Evolutionary conservation across 2,329 filamentous ascomycete species (phyloP).

Genomic region (Neofusicoccum umdonicola): DNA sequence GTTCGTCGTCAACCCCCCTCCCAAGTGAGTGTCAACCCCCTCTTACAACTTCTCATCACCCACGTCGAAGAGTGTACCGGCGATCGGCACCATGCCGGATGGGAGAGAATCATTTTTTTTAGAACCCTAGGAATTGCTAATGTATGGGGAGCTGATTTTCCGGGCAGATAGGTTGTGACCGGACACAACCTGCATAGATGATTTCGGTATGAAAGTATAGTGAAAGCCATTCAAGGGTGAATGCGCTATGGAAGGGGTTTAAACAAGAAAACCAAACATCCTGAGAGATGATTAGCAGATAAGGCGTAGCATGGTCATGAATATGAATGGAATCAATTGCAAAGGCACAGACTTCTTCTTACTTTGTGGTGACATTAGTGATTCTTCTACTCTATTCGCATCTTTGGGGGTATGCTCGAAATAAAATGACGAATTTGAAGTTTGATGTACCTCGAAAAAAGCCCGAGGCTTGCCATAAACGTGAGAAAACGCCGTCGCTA

Average conservation of each 20-base stretch:
- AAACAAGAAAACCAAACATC: not conserved
- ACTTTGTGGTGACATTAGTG: not conserved
- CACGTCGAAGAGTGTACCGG: not conserved
- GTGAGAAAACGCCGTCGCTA: not conserved
- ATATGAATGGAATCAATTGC: slow-evolving; percentile 10
- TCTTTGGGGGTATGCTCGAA: not conserved
- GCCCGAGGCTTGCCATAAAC: too few relatives aligned
- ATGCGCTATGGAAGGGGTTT: not conserved
- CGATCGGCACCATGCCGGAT: not conserved
- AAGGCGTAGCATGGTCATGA: not conserved
- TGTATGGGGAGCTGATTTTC: slow-evolving; percentile 17
- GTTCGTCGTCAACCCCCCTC: slow-evolving; percentile 80
- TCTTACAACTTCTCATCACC: not conserved
- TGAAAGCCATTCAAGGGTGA: not conserved
- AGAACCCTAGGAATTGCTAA: slow-evolving; percentile 11
- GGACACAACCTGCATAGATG: slow-evolving; percentile 3
- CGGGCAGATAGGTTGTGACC: slow-evolving; percentile 17
- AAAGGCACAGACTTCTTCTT: not conserved
- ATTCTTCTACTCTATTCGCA: slow-evolving; percentile 5
- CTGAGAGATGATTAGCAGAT: slow-evolving; percentile 1
- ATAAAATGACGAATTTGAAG: not conserved
- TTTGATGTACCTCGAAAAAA: too few relatives aligned
- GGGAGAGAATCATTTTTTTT: not conserved
- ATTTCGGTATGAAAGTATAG: not conserved
- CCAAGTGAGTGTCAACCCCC: slow-evolving; percentile 31